These are phyloP conservation scores for Colletotrichum shisoi DNA, from an alignment of 2,329 filamentous ascomycete species.

Conservation along the genomic window DNA sequence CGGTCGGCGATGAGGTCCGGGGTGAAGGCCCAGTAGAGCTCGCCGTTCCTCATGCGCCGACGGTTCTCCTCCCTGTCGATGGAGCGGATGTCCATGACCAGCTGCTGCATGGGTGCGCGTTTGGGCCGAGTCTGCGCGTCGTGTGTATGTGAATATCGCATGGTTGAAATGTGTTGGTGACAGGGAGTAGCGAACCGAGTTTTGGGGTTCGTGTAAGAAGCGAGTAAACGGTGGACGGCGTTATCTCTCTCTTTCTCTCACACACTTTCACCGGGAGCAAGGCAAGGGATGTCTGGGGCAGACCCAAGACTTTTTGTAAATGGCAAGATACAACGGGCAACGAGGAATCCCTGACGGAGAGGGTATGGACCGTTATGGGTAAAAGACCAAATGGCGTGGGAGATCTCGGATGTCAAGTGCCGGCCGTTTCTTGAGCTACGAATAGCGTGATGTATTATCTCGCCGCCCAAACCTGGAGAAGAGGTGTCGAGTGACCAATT, in stretches of 20 bases:
- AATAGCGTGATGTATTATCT: constrained; percentile 3
- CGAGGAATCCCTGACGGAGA: constrained; percentile 1
- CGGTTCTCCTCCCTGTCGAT: constrained; percentile 58
- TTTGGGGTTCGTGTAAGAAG: neutral
- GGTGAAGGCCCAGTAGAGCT: constrained; percentile 78
- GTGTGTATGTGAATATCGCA: neutral
- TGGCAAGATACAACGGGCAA: constrained; percentile 2
- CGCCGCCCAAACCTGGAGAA: neutral
- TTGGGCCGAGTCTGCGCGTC: neutral
- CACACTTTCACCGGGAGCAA: neutral
- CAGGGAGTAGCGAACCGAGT: neutral
- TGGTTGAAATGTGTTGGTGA: neutral
- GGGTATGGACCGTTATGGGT: neutral
- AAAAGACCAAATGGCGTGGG: neutral
- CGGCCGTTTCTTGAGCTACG: constrained; percentile 6
- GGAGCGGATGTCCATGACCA: constrained; percentile 36
- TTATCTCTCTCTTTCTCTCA: too few species aligned
- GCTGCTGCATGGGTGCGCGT: constrained; percentile 18
- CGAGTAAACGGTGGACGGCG: neutral
- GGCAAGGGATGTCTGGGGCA: constrained; percentile 1
- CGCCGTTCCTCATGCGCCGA: constrained; percentile 68
- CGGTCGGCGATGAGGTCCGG: constrained; percentile 71
- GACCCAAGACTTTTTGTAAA: constrained; percentile 31
- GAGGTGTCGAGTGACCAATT: constrained; percentile 13
- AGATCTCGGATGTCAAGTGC: constrained; percentile 20